A percentile compares a stretch with the other conserved stretches of the same genome.
Conservation (phyloP, 352 stramenopile genomes). For the Globisporangium cylindrosporum region DNA sequence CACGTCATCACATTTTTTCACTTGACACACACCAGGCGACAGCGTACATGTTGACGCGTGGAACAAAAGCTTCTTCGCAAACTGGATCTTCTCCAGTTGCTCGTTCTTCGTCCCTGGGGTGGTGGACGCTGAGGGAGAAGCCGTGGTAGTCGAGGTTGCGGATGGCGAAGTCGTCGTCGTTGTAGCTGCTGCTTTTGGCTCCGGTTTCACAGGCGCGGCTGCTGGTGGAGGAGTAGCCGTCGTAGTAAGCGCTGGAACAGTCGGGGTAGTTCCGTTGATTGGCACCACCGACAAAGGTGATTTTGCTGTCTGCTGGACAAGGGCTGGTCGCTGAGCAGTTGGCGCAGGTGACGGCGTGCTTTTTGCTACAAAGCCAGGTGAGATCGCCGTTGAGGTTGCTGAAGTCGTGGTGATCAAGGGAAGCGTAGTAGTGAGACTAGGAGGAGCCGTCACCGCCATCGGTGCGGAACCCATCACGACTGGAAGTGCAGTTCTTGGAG, state of each 20-base stretch:
- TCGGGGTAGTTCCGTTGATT: not conserved
- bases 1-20: conserved; percentile 88
- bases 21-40: conserved; percentile 57
- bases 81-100: conserved; percentile 80
- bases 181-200: conserved; percentile 13
- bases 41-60: conserved; percentile 70
- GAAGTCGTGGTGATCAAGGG: not conserved
- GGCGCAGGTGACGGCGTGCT: not conserved
- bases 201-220: conserved; percentile 30
- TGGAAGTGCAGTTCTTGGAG: conserved; percentile 6
- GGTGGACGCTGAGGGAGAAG: conserved; percentile 21
- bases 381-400: not conserved
- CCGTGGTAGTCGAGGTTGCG: conserved; percentile 4
- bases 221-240: conserved; percentile 5
- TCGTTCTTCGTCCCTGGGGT: conserved; percentile 43
- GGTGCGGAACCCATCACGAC: not conserved
- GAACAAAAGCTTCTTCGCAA: conserved; percentile 77
- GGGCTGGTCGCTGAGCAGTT: conserved; percentile 23
- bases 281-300: not conserved
- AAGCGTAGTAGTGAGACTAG: not conserved
- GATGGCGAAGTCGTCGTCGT: conserved; percentile 6
- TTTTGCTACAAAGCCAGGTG: conserved; percentile 3
- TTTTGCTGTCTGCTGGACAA: conserved; percentile 15
- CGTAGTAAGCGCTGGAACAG: not conserved
- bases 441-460: not conserved